Conservation (phyloP, 2,329 filamentous ascomycete genomes). For the Aureobasidium sp. region DNA sequence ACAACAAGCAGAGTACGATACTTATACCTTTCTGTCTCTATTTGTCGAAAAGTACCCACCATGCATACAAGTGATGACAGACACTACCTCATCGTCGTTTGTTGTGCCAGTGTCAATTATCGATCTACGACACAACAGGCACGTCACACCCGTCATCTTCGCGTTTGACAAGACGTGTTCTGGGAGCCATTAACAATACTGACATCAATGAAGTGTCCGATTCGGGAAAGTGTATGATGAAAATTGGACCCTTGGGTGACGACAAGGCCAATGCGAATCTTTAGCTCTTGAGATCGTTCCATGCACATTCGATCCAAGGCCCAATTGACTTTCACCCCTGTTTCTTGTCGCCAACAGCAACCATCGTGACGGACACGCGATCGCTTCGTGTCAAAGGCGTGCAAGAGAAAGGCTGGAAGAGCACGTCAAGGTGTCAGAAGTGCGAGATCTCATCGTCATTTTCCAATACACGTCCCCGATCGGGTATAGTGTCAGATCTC, state of each 20-base stretch:
- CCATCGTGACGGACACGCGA: neutral
- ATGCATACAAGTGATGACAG: neutral
- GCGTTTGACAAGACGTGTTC: neutral
- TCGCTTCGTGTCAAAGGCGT: neutral
- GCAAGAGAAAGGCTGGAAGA: neutral
- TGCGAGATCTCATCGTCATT: neutral
- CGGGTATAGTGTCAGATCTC: conserved; percentile 4
- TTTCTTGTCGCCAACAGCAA: neutral
- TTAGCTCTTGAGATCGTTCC: neutral
- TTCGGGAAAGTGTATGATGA: neutral
- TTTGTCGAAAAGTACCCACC: neutral
- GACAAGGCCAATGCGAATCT: neutral
- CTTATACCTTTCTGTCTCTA: neutral
- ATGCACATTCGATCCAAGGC: neutral
- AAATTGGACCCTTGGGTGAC: neutral
- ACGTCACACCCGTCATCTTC: conserved; percentile 11
- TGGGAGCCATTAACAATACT: neutral
- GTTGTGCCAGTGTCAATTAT: neutral
- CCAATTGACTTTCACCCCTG: conserved; percentile 1
- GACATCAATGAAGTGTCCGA: conserved; percentile 13
- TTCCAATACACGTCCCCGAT: neutral
- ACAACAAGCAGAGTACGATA: neutral
- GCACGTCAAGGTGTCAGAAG: neutral
- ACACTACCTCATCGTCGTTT: conserved; percentile 9
- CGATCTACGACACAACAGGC: neutral